These are phyloP conservation scores for Aspergillus ruber DNA, from an alignment of 2,329 filamentous ascomycete species.

Conservation along the genomic window DNA sequence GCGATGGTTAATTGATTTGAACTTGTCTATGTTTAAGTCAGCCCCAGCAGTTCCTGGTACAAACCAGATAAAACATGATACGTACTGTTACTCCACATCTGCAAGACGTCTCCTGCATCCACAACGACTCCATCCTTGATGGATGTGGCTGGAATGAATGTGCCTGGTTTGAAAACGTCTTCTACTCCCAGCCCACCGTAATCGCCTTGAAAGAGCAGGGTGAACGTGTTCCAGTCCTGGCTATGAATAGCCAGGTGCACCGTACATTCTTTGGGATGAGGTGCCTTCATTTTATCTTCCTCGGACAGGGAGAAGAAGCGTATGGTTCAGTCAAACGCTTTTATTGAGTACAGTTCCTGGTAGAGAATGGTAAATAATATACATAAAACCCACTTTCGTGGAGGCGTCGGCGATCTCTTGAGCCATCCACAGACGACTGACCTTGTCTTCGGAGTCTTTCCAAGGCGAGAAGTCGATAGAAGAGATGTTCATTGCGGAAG, in stretches of 20 bases:
- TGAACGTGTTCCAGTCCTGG: slow-evolving; percentile 52
- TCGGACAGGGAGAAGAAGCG: slow-evolving; percentile 40
- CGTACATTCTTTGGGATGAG: slow-evolving; percentile 43
- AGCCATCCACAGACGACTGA: slow-evolving; percentile 27
- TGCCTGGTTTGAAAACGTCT: slow-evolving; percentile 32
- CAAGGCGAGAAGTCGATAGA: slow-evolving; percentile 36
- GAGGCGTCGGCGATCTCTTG: slow-evolving; percentile 38
- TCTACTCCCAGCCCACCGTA: slow-evolving; percentile 48
- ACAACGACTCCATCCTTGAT: slow-evolving; percentile 38
- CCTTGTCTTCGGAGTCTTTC: slow-evolving; percentile 19
- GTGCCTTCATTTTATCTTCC: slow-evolving; percentile 44
- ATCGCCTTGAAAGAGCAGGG: slow-evolving; percentile 50
- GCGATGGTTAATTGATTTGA: slow-evolving; percentile 50
- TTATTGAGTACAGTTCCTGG: slow-evolving; percentile 31
- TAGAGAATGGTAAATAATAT: slow-evolving; percentile 45
- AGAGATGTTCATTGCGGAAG: slow-evolving; percentile 24
- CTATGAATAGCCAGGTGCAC: slow-evolving; percentile 52
- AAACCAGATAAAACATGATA: slow-evolving; percentile 1
- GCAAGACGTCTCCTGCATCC: slow-evolving; percentile 47
- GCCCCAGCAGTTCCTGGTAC: not conserved
- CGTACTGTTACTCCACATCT: slow-evolving; percentile 47
- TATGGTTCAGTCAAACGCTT: slow-evolving; percentile 41
- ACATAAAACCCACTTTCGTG: slow-evolving; percentile 43
- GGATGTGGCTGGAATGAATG: slow-evolving; percentile 37
- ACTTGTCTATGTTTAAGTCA: slow-evolving; percentile 31